Evolutionary conservation across 2,329 filamentous ascomycete genomes (phyloP), one percentile per base, ranked within the genome.

Genomic region (Pestalotiopsis sp.): DNA sequence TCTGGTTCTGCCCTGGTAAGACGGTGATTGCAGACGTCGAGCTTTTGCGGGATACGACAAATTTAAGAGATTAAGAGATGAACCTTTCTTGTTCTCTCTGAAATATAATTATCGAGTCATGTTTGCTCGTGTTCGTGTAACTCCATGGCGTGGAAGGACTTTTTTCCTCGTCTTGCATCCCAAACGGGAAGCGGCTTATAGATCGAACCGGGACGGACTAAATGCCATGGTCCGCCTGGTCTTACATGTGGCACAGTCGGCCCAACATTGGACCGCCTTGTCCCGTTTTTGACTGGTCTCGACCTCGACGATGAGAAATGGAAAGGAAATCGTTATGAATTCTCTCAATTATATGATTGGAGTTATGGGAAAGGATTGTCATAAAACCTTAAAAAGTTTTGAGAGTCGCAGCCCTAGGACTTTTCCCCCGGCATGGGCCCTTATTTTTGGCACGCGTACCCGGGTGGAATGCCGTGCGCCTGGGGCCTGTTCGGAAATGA

Each of bases 141-240:
- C 6, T 9, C 31, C 9, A 52, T 52, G 45, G 45, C n/a, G 31
- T 31, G 31, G 31, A 52, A 11, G 20, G 20, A 49, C 41, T 7
- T 52, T 52, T n/a, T 52, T 23, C 17, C 39, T 27, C 25, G 17
- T 1, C 11, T 13, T 9, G 2, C 12, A 36, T n/a, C 14, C 23
- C 5, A 2, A 31, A 66, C 49, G 45, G 64, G 64, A 23, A 36
- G 20, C 64, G 64, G 64, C 64, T 58, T 66, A 57, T 56, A 57
- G n/a, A 57, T 66, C 64, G 9, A 36, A 66, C 64, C 64, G 64
- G 25, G 4, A 23, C 49, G 61, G 61, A 9, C 9, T n/a, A 64
- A 45, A 62, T 39, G 39, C 39, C 25, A 11, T 56, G 36, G 49
- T 45, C 25, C 25, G 36, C 20, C 20, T n/a, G 45, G 61, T 20